Evolutionary conservation across 2,329 filamentous ascomycete species (phyloP).

Genomic region (Fusarium irregulare): DNA sequence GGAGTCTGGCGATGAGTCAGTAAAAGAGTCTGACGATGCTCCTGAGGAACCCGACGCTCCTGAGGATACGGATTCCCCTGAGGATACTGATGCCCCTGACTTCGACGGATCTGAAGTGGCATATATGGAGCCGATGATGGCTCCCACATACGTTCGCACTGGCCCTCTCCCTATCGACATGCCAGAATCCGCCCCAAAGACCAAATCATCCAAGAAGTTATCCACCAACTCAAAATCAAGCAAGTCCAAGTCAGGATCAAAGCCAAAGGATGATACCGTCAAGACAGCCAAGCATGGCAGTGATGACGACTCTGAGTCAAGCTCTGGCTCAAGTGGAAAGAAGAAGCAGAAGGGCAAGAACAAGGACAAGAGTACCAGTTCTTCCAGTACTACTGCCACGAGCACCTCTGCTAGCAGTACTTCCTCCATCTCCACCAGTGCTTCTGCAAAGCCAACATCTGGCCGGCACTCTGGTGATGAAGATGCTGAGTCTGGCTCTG

Average conservation of each 20-base stretch:
- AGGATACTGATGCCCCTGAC: not conserved
- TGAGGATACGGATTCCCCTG: not conserved
- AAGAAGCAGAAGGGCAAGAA: conserved; percentile 11
- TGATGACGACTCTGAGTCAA: not conserved
- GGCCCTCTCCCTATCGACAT: not conserved
- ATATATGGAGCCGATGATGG: conserved; percentile 16
- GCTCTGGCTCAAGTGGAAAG: not conserved
- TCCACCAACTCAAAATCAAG: not conserved
- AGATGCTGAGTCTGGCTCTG: not conserved
- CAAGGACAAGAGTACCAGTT: not conserved
- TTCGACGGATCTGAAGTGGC: not conserved
- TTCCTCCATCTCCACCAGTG: not conserved
- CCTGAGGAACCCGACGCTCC: not conserved
- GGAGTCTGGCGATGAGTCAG: not conserved
- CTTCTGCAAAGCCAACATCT: not conserved
- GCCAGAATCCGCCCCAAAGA: not conserved
- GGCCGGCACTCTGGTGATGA: not conserved
- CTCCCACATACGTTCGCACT: not conserved
- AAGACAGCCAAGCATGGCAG: not conserved
- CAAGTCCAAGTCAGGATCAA: not conserved
- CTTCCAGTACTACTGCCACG: not conserved
- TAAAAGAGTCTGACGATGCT: not conserved
- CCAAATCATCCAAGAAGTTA: not conserved
- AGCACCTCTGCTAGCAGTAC: not conserved
- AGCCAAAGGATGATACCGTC: not conserved